A percentile compares a stretch with the other conserved stretches of the same genome.
Evolutionary conservation across 108 stramenopile genomes (phyloP).

Genomic region (Cyclotella choctawhatcheeana): DNA sequence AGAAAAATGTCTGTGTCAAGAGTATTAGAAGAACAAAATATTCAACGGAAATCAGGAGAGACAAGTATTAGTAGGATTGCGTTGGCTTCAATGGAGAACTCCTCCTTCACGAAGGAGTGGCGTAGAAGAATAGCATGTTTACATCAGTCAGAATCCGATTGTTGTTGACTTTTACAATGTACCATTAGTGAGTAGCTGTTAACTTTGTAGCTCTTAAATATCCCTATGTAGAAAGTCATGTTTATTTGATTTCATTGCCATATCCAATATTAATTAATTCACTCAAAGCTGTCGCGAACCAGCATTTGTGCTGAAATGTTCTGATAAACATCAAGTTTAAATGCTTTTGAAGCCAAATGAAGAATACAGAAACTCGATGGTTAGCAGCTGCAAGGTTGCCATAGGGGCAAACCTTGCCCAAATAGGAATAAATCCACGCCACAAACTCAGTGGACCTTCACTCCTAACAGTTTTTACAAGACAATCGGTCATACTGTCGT

Average conservation of each 20-base stretch:
- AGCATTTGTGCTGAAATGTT: background rate
- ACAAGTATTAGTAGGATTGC: background rate
- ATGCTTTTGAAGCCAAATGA: conserved; percentile 75
- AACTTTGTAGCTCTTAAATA: background rate
- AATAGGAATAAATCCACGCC: conserved; percentile 89
- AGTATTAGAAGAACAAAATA: conserved; percentile 3
- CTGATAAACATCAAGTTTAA: too few species aligned
- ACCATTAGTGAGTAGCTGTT: background rate
- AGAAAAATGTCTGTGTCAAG: background rate
- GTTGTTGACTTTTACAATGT: background rate
- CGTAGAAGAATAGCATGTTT: conserved; percentile 2
- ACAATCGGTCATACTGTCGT: conserved; percentile 79
- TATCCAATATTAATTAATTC: background rate
- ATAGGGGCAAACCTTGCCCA: conserved; percentile 91
- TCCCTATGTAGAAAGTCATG: too few species aligned
- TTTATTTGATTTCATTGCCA: background rate
- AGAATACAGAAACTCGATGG: conserved; percentile 80
- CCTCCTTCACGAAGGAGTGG: conserved; percentile 5
- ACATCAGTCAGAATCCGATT: background rate
- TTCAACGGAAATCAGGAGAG: background rate
- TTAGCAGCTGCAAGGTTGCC: conserved; percentile 86
- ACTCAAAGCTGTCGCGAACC: background rate
- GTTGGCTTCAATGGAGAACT: conserved; percentile 10
- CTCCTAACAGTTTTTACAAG: conserved; percentile 68
- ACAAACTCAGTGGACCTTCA: conserved; percentile 74